These are phyloP conservation scores for Suillus ampliporus DNA, from an alignment of 768 basidiomycete species.

Conservation along the genomic window DNA sequence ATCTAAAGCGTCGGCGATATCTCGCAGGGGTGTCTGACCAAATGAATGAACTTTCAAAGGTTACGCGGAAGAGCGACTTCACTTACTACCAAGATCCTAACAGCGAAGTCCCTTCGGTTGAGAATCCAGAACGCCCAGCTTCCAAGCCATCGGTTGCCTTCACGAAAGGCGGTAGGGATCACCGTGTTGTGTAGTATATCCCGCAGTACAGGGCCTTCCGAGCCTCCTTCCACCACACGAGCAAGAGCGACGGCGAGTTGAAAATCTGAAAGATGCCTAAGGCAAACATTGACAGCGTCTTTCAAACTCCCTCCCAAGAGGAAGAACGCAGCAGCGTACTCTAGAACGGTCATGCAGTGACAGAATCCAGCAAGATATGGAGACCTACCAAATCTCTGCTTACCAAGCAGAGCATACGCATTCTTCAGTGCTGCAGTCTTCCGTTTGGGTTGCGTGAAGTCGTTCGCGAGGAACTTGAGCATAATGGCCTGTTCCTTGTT, in stretches of 20 bases:
- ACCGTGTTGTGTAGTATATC: slow-evolving; percentile 76
- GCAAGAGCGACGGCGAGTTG: slow-evolving; percentile 90
- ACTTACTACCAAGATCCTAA: slow-evolving; percentile 87
- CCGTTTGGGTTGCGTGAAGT: slow-evolving; percentile 87
- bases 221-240: slow-evolving; percentile 80
- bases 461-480: slow-evolving; percentile 91
- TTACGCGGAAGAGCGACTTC: neutral
- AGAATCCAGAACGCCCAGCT: slow-evolving; percentile 98
- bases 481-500: slow-evolving; percentile 88
- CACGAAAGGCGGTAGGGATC: slow-evolving; percentile 81
- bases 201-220: slow-evolving; percentile 77
- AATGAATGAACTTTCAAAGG: neutral
- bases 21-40: slow-evolving; percentile 73
- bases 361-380: neutral
- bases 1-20: slow-evolving; percentile 65
- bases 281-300: slow-evolving; percentile 90
- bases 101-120: slow-evolving; percentile 85
- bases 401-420: slow-evolving; percentile 89
- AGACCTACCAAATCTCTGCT: slow-evolving; percentile 87
- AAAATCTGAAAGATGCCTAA: slow-evolving; percentile 87
- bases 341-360: slow-evolving; percentile 36
- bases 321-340: slow-evolving; percentile 99
- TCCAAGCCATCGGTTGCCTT: slow-evolving; percentile 91
- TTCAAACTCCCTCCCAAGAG: slow-evolving; percentile 86
- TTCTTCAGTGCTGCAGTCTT: slow-evolving; percentile 95